Conservation (phyloP, 2,329 filamentous ascomycete genomes). For the Neodidymelliopsis sp. region DNA sequence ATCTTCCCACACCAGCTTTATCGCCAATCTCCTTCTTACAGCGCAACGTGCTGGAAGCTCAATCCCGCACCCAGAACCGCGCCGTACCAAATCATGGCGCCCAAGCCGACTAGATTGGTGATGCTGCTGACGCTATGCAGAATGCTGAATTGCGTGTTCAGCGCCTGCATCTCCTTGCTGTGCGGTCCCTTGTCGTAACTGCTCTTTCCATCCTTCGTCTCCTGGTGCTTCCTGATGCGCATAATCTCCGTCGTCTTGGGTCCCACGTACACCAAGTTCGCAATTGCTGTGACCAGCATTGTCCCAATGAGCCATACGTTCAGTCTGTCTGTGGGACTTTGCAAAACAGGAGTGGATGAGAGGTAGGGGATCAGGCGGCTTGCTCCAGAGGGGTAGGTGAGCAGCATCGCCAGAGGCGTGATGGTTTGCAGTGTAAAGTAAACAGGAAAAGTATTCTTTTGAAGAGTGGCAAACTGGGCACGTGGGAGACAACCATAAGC, state of each 20-base stretch:
- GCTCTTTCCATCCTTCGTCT: slow-evolving; percentile 88
- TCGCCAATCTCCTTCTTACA: no score
- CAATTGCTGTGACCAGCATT: slow-evolving; percentile 73
- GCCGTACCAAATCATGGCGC: slow-evolving; percentile 79
- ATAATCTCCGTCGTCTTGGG: slow-evolving; percentile 80
- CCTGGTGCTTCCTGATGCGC: slow-evolving; percentile 79
- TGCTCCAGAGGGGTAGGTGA: slow-evolving; percentile 72
- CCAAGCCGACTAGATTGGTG: slow-evolving; percentile 75
- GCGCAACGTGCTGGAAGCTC: slow-evolving; percentile 9
- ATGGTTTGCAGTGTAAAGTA: slow-evolving; percentile 88
- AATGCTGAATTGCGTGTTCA: slow-evolving; percentile 66
- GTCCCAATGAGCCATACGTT: slow-evolving; percentile 67
- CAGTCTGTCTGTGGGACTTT: slow-evolving; percentile 26
- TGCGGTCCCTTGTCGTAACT: slow-evolving; percentile 81
- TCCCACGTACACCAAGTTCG: slow-evolving; percentile 75
- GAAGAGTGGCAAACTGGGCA: slow-evolving; percentile 81
- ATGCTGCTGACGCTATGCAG: slow-evolving; percentile 84
- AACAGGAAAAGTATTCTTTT: slow-evolving; percentile 78
- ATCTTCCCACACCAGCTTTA: no score
- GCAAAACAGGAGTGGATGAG: slow-evolving; percentile 14
- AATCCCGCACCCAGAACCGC: slow-evolving; percentile 65
- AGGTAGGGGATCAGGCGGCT: slow-evolving; percentile 12
- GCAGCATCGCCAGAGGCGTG: slow-evolving; percentile 73
- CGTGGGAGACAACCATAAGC: slow-evolving; percentile 80
- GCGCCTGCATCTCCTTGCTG: slow-evolving; percentile 78